A percentile compares a stretch with the other conserved stretches of the same genome.
phyloP scores from a whole-genome alignment of 805 yeast genomes.

The Pichia nanzhaoensis region DNA sequence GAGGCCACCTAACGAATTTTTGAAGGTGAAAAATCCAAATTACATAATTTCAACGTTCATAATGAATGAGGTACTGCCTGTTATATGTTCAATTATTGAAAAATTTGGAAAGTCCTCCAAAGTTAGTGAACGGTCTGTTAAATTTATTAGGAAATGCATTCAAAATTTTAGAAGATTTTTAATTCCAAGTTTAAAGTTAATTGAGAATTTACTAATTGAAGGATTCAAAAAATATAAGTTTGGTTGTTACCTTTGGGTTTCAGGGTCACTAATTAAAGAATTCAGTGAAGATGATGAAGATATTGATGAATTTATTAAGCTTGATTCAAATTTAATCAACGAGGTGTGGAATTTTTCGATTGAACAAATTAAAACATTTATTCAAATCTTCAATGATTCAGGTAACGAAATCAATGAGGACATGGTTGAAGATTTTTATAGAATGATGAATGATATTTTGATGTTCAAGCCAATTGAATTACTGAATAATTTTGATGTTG shows the following conservation, averaged over 20 bases:
- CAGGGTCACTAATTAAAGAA: conserved; percentile 74
- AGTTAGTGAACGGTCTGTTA: conserved; percentile 70
- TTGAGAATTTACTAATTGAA: conserved; percentile 58
- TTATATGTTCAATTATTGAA: conserved; percentile 40
- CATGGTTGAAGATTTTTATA: conserved; percentile 77
- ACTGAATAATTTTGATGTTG: conserved; percentile 38
- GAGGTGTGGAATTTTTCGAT: conserved; percentile 64
- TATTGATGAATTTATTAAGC: conserved; percentile 8
- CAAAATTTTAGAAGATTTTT: conserved; percentile 55
- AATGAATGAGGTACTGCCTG: conserved; percentile 53
- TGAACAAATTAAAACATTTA: conserved; percentile 57
- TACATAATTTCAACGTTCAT: conserved; percentile 39
- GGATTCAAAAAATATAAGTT: conserved; percentile 64
- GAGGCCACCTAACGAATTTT: conserved; percentile 38
- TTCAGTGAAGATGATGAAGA: conserved; percentile 47
- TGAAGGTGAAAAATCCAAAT: conserved; percentile 5
- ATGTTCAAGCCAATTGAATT: conserved; percentile 64
- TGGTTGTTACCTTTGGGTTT: conserved; percentile 88
- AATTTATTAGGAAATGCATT: conserved; percentile 58
- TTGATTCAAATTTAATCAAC: conserved; percentile 17
- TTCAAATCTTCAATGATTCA: conserved; percentile 28
- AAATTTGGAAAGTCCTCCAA: conserved; percentile 52
- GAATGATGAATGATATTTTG: conserved; percentile 69
- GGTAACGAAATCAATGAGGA: conserved; percentile 38
- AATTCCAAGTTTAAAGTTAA: conserved; percentile 50